Conservation (phyloP, 2,329 filamentous ascomycete species). For the Clarireedia hainanense region DNA sequence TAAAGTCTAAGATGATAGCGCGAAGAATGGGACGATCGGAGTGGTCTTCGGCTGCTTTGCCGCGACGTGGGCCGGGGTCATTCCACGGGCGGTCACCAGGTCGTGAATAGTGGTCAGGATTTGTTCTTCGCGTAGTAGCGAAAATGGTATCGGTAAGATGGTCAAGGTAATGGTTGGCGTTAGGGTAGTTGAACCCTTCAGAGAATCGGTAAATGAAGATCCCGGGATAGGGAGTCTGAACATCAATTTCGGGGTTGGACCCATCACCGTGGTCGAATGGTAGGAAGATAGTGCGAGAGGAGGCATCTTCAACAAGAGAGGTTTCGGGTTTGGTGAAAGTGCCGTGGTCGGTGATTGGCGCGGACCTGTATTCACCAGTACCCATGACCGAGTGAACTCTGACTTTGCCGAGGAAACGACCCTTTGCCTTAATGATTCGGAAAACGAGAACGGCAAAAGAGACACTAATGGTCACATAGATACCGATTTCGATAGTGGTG, state of each 20-base stretch:
- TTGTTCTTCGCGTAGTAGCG: conserved; percentile 66
- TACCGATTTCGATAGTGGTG: conserved; percentile 79
- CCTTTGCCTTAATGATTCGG: conserved; percentile 74
- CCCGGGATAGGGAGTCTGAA: conserved; percentile 80
- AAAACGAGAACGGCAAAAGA: conserved; percentile 75
- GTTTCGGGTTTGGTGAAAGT: conserved; percentile 25
- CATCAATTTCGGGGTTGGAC: conserved; percentile 73
- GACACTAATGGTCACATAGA: conserved; percentile 76
- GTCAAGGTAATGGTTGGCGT: conserved; percentile 82
- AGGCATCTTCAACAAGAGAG: conserved; percentile 32
- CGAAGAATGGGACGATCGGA: conserved; percentile 60
- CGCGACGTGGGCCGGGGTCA: conserved; percentile 67
- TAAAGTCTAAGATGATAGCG: conserved; percentile 91
- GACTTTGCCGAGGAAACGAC: conserved; percentile 76
- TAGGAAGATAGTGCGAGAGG: conserved; percentile 72
- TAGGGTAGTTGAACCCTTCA: conserved; percentile 95
- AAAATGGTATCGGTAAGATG: conserved; percentile 64
- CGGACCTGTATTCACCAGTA: conserved; percentile 42
- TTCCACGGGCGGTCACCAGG: conserved; percentile 89
- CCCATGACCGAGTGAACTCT: conserved; percentile 78
- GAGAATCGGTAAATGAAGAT: conserved; percentile 94
- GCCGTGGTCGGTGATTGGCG: conserved; percentile 55
- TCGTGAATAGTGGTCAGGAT: conserved; percentile 54
- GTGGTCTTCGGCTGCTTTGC: conserved; percentile 39
- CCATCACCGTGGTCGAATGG: conserved; percentile 84